A percentile compares a stretch with the other conserved stretches of the same genome.
Conservation (phyloP, 1,139 yeast genomes). For the Blastobotrys elegans region DNA sequence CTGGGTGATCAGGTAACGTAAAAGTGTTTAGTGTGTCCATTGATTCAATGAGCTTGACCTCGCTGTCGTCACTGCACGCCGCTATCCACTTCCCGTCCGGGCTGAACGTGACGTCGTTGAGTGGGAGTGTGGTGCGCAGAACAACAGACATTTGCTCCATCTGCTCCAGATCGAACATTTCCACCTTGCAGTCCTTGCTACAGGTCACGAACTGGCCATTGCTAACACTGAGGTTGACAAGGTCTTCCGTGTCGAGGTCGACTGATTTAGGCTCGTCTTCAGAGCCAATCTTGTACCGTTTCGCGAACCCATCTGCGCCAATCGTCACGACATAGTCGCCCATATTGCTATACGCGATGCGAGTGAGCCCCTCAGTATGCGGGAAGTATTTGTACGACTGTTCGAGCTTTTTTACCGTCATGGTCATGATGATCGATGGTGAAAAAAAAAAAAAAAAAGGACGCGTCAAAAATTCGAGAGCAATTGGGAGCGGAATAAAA, state of each 20-base stretch:
- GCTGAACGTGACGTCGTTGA: constrained; percentile 61
- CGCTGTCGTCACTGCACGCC: constrained; percentile 74
- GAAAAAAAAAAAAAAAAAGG: no score
- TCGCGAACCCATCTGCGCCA: constrained; percentile 35
- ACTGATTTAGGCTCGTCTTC: constrained; percentile 30
- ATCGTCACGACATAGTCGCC: constrained; percentile 35
- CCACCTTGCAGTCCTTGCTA: constrained; percentile 36
- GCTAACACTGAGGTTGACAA: constrained; percentile 18
- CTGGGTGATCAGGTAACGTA: constrained; percentile 42
- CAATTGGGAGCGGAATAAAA: no score
- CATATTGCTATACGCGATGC: constrained; percentile 32
- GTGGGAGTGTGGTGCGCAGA: constrained; percentile 48
- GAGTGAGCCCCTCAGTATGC: constrained; percentile 35
- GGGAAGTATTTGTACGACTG: constrained; percentile 22
- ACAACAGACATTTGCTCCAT: constrained; percentile 26
- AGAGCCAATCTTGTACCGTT: constrained; percentile 32
- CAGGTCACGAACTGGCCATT: constrained; percentile 32
- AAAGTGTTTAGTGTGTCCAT: constrained; percentile 37
- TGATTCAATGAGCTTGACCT: constrained; percentile 51
- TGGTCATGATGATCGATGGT: background rate
- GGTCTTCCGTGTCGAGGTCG: constrained; percentile 31
- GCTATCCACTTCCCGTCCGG: constrained; percentile 67
- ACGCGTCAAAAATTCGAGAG: no score
- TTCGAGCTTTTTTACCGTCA: constrained; percentile 1
- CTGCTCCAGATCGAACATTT: constrained; percentile 28